Conservation (phyloP, 192 early-diverging fungal genomes). For the Jimgerdemannia lactiflua region DNA sequence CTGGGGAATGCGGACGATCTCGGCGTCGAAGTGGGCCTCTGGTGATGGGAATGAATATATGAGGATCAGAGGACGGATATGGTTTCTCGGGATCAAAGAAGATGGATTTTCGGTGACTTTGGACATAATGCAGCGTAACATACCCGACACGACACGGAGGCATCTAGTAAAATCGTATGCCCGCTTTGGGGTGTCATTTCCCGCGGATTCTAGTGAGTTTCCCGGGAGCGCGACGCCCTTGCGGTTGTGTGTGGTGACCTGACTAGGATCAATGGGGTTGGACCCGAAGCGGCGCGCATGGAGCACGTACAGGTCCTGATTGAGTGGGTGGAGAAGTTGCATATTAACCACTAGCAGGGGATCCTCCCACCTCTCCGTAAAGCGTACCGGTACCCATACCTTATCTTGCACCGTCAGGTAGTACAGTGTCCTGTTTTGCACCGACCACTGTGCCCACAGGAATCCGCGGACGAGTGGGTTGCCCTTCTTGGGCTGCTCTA, state of each 20-base stretch:
- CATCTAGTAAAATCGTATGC: not conserved
- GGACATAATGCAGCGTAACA: not conserved
- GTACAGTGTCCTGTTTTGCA: not conserved
- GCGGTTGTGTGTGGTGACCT: not conserved
- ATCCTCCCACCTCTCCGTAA: no score
- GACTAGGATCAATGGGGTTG: not conserved
- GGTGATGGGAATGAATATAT: not conserved
- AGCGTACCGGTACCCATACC: not conserved
- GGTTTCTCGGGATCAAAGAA: no score
- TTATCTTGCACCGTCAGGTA: not conserved
- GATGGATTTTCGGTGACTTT: no score
- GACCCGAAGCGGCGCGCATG: not conserved
- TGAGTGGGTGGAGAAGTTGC: not conserved
- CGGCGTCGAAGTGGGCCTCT: not conserved
- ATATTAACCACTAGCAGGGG: not conserved
- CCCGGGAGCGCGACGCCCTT: not conserved
- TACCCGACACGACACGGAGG: not conserved
- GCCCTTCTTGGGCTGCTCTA: not conserved
- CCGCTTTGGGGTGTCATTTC: not conserved
- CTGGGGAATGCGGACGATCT: not conserved
- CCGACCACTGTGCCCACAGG: not conserved
- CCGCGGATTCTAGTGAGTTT: not conserved
- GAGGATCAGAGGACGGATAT: no score
- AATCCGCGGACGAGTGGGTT: not conserved
- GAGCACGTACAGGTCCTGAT: not conserved